Evolutionary conservation across 2,329 filamentous ascomycete genomes (phyloP), one percentile per base, ranked within the genome.

Genomic region (Lasiodiplodia sp.): DNA sequence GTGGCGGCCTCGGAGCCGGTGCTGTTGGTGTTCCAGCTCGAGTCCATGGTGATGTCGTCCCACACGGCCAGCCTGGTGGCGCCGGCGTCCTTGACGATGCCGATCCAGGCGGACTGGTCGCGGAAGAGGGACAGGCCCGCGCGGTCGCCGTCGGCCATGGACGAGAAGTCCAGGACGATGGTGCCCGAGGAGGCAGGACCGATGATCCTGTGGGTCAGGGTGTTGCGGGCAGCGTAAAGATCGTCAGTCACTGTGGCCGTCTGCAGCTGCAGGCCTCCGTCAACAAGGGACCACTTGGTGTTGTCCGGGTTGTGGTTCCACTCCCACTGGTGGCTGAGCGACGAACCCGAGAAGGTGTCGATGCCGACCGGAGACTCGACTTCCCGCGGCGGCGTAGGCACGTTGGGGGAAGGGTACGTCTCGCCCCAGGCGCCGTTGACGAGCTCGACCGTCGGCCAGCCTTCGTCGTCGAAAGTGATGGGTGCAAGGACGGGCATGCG

Each of bases 221-320:
- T 83, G 71, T 83, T 83, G 31, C 76, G 75, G 3, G 81, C 81
- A 0, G 75, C 72, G 77, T 79, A 77, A 2, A 88, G 73, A 71
- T 88, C 86, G 16, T 78, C 75, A 0, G 87, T 89, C 0, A 87
- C 81, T 0, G 83, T 85, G 1, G 83, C 84, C 2, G 87, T 84
- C 34, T 75, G 77, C 1, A 89, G 78, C 0, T 78, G 80, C 2
- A 89, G 72, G 28, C 28, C 28, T 1, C 77, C 76, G 37, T 82
- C 77, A 51, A 79, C 74, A 12, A 87, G 78, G 1, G 72, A 74
- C 72, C 77, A 89, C 10, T 82, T 83, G 11, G 75, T 77, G 0
- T 76, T 79, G 67, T 89, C 86, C 0, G 87, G 87, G 73, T 89
- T 88, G 71, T 89, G 87, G 72, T 89, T 90, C 87, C 87, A 89